Evolutionary conservation across 495 filamentous ascomycete genomes (phyloP).

Genomic region (Xylaria cubensis): DNA sequence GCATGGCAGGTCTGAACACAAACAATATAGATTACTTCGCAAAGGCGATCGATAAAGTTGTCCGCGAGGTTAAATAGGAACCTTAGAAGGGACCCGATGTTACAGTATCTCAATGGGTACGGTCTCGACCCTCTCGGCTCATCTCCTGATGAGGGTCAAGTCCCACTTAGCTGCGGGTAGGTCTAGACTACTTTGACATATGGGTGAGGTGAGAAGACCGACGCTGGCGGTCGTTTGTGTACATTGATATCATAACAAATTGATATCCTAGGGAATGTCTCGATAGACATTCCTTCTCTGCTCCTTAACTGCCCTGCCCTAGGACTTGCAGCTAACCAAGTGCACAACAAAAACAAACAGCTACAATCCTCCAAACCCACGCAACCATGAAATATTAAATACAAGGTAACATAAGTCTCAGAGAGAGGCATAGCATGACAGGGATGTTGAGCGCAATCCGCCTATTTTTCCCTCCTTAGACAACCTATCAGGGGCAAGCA

Average conservation of each 20-base stretch:
- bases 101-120: constrained; percentile 4
- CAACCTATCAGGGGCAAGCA: not conserved
- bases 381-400: not conserved
- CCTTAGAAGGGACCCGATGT: not conserved
- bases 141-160: constrained; percentile 11
- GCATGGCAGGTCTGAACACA: constrained; percentile 94
- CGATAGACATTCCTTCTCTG: not conserved
- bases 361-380: no score
- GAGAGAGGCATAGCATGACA: not conserved
- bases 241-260: constrained; percentile 16
- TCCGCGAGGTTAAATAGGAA: constrained; percentile 62
- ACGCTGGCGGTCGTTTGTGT: constrained; percentile 19
- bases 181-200: constrained; percentile 23
- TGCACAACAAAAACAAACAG: not conserved
- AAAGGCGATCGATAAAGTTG: constrained; percentile 83
- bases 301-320: not conserved
- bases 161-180: constrained; percentile 24
- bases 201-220: constrained; percentile 8
- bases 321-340: not conserved
- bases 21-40: constrained; percentile 93
- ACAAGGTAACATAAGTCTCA: not conserved
- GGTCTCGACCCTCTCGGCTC: constrained; percentile 15
- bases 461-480: not conserved
- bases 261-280: not conserved
- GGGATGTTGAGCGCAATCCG: not conserved